A percentile compares a stretch with the other conserved stretches of the same genome.
Conservation (phyloP, 2,329 filamentous ascomycete species). For the Penicillium psychrosexuale region DNA sequence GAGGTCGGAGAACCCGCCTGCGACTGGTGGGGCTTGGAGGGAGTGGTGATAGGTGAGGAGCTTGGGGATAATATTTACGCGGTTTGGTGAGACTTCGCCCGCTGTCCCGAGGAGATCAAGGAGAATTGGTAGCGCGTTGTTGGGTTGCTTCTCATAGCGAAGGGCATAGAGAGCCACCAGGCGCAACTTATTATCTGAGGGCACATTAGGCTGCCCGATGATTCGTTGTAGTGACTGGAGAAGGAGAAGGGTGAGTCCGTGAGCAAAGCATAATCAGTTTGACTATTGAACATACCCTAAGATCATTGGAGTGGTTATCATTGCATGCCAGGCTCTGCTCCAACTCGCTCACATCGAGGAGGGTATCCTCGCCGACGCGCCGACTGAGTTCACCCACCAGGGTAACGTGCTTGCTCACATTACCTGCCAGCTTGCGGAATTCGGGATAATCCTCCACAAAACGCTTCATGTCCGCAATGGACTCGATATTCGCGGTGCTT, state of each 20-base stretch:
- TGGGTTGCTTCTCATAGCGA: constrained; percentile 82
- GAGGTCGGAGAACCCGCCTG: constrained; percentile 79
- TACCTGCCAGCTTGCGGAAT: constrained; percentile 93
- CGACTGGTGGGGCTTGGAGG: constrained; percentile 72
- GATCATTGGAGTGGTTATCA: constrained; percentile 84
- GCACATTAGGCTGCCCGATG: constrained; percentile 75
- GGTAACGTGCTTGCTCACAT: constrained; percentile 97
- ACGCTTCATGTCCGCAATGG: constrained; percentile 97
- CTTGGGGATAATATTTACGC: constrained; percentile 76
- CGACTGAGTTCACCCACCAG: constrained; percentile 90
- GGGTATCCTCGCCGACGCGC: constrained; percentile 75
- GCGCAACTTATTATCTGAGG: constrained; percentile 78
- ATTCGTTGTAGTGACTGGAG: constrained; percentile 74
- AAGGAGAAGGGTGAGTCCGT: constrained; percentile 4
- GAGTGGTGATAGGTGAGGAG: constrained; percentile 83
- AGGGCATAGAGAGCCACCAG: constrained; percentile 93
- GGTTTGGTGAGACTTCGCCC: constrained; percentile 72
- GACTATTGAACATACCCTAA: constrained; percentile 62
- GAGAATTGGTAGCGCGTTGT: constrained; percentile 78
- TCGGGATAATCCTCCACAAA: constrained; percentile 99
- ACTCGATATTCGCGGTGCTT: constrained; percentile 91
- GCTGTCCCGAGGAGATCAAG: constrained; percentile 81
- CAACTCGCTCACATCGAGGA: constrained; percentile 94
- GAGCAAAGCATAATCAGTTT: neutral
- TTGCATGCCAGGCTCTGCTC: constrained; percentile 97